Evolutionary conservation across 768 basidiomycete genomes (phyloP).

Genomic region (Obba rivulosa): DNA sequence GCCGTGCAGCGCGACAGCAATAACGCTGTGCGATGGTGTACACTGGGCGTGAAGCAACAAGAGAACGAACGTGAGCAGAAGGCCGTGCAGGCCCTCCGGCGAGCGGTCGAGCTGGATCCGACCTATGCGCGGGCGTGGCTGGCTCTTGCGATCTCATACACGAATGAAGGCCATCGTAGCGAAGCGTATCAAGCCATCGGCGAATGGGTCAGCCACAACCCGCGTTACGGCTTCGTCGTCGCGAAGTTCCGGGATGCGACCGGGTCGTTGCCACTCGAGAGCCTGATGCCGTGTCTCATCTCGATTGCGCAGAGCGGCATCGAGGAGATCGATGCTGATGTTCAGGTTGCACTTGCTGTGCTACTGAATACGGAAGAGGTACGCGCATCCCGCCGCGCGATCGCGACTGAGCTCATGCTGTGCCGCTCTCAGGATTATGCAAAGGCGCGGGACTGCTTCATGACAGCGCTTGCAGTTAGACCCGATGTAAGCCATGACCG

Average conservation of each 20-base stretch:
- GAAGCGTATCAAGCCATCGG: constrained; percentile 77
- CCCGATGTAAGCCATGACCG: constrained; percentile 60
- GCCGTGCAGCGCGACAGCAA: constrained; percentile 72
- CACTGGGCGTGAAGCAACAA: constrained; percentile 94
- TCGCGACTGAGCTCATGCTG: constrained; percentile 1
- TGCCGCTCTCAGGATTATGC: constrained; percentile 62
- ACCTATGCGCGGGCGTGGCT: constrained; percentile 77
- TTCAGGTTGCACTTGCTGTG: constrained; percentile 92
- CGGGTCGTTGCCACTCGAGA: constrained; percentile 37
- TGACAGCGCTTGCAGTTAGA: constrained; percentile 77
- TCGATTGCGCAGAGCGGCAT: constrained; percentile 63
- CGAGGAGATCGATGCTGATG: constrained; percentile 81
- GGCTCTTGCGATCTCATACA: constrained; percentile 83
- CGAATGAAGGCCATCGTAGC: constrained; percentile 77
- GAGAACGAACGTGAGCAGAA: constrained; percentile 94
- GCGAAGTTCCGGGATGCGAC: constrained; percentile 29
- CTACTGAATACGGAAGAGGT: constrained; percentile 91
- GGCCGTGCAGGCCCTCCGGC: constrained; percentile 79
- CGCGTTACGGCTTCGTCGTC: constrained; percentile 46
- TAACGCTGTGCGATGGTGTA: constrained; percentile 78
- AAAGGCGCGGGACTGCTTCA: constrained; percentile 94
- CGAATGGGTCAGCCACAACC: constrained; percentile 74
- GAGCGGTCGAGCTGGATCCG: constrained; percentile 78
- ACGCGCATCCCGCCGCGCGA: background rate
- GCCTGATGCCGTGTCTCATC: constrained; percentile 75